These are phyloP conservation scores for Colletotrichum tropicicola DNA, from an alignment of 2,329 filamentous ascomycete genomes.

Conservation along the genomic window DNA sequence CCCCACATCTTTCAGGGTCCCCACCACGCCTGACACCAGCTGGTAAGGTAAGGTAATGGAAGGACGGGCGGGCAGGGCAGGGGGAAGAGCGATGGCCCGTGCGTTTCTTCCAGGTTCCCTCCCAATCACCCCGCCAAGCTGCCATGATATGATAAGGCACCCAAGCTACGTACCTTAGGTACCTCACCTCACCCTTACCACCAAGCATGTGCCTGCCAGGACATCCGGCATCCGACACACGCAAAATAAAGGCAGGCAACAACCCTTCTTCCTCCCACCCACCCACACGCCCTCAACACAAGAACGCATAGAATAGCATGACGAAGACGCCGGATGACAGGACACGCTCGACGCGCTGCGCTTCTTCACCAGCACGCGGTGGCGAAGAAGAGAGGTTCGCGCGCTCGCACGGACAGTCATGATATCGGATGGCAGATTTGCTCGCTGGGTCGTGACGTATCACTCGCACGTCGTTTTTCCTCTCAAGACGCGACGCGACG, in stretches of 20 bases:
- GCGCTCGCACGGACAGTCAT: not conserved
- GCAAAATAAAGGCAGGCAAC: not conserved
- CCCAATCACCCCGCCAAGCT: too few species aligned
- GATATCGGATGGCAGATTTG: not conserved
- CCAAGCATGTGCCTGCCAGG: not conserved
- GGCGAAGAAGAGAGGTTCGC: not conserved
- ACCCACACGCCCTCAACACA: too few species aligned
- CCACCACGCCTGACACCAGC: not conserved
- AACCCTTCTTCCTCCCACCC: too few species aligned
- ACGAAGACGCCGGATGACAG: not conserved
- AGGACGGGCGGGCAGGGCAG: too few species aligned
- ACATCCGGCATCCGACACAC: too few species aligned
- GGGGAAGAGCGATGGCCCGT: not conserved
- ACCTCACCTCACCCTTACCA: not conserved
- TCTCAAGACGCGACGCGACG: too few species aligned
- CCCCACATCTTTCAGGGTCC: not conserved
- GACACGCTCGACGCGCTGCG: not conserved
- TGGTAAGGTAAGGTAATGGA: not conserved
- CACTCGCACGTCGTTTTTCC: too few species aligned
- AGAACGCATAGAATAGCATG: too few species aligned
- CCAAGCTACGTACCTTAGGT: too few species aligned
- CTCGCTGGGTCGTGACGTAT: not conserved
- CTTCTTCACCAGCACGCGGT: not conserved
- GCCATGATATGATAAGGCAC: too few species aligned
- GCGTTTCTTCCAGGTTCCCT: too few species aligned